These are phyloP conservation scores for Xylariaceae sp. DNA, from an alignment of 2,329 filamentous ascomycete species.

Conservation along the genomic window DNA sequence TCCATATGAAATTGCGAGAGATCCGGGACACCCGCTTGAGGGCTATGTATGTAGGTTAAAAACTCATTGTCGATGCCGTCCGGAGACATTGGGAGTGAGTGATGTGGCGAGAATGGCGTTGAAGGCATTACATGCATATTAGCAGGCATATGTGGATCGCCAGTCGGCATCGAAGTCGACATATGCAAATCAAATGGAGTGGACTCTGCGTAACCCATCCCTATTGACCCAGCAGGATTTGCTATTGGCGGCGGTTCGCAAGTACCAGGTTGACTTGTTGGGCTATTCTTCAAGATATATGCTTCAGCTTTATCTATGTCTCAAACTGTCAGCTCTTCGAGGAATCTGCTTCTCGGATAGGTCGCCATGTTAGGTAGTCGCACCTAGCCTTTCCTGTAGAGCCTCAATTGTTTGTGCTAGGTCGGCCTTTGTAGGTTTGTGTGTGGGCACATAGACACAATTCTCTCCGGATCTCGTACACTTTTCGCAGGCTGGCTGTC, in stretches of 20 bases:
- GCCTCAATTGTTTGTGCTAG: constrained; percentile 24
- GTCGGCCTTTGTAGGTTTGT: constrained; percentile 25
- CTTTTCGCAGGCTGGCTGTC: constrained; percentile 24
- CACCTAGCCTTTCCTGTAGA: constrained; percentile 26
- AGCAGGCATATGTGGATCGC: constrained; percentile 13
- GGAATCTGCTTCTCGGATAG: neutral
- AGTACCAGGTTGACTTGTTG: constrained; percentile 8
- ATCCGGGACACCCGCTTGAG: constrained; percentile 10
- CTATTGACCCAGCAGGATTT: constrained; percentile 13
- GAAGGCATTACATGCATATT: constrained; percentile 12
- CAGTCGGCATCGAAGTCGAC: constrained; percentile 8
- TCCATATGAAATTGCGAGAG: constrained; percentile 17
- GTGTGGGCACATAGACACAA: constrained; percentile 25
- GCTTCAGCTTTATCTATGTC: constrained; percentile 23
- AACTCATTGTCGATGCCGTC: constrained; percentile 19
- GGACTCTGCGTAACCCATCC: constrained; percentile 17
- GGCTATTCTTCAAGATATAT: constrained; percentile 20
- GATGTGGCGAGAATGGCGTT: constrained; percentile 16
- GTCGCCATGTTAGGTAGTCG: neutral
- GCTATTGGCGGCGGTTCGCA: constrained; percentile 8
- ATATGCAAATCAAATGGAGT: constrained; percentile 14
- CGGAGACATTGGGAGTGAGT: constrained; percentile 17
- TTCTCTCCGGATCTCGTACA: constrained; percentile 22
- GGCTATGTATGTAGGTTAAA: constrained; percentile 18
- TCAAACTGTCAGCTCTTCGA: constrained; percentile 10